Base-by-base conservation (phyloP, 2,329 filamentous ascomycete species). In the Clonostachys rhizophaga region DNA sequence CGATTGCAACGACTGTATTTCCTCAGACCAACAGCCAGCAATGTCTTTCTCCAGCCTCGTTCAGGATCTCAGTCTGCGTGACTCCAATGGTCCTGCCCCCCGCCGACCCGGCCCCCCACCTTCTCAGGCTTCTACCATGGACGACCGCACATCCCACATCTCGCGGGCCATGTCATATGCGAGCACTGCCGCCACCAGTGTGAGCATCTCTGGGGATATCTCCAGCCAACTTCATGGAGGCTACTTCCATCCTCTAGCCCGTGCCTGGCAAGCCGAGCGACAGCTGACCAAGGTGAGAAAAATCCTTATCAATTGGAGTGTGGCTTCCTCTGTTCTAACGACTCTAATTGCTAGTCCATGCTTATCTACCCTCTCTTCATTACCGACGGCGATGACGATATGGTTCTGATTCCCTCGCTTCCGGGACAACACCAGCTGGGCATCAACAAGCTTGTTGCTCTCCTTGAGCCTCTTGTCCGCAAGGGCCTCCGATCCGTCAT, bases 301-400 rank as follows among this genome's bases (percentile, higher is more conserved):
- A 30, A 10, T 4, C 14, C 10, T 18, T 45, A 39, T 30, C 34
- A 17, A 30, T 33, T 18, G n/a, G 42, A 34, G n/a, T 43, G 16
- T n/a, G 11, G 14, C 18, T 9, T 17, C 18, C 5, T 17, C n/a
- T 14, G 11, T 40, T 10, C 24, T 40, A 30, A 30, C 24, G 14
- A 10, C 8, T 40, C 14, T 17, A 20, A 9, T 30, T 30, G 24
- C 11, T 59, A 96, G 90, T 94, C 91, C 36, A 97, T 97, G 94
- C 86, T 99, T 60, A 96, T 99, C 61, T 97, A 95, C 70, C 94
- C 94, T 12, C 79, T 99, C 55, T 99, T 99, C 74, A 83, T 99
- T 54, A 95, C 94, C 59, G 94, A 99, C 68, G 83, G 89, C 61
- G 88, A 92, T 35, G 89, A 97, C 60, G 92, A 97, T 71, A 89